Evolutionary conservation across 2,329 filamentous ascomycete genomes (phyloP).

Genomic region (Botrytis paeoniae): DNA sequence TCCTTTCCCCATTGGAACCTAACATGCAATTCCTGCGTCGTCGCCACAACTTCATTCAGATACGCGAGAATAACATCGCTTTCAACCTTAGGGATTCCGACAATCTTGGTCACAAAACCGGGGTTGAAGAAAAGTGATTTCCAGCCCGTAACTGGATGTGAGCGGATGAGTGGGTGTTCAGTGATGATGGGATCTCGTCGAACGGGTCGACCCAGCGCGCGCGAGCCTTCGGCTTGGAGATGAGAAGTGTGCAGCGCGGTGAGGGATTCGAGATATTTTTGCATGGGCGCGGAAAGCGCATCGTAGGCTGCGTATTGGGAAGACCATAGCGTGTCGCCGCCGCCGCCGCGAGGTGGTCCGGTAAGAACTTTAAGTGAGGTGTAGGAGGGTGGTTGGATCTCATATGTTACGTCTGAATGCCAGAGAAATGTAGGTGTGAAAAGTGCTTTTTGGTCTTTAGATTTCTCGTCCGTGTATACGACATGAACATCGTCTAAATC

Average conservation of each 20-base stretch:
- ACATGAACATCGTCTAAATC: conserved; percentile 57
- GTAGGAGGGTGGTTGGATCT: conserved; percentile 56
- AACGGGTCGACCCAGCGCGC: conserved; percentile 38
- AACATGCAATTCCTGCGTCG: conserved; percentile 65
- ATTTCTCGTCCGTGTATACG: conserved; percentile 52
- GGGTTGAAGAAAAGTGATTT: conserved; percentile 59
- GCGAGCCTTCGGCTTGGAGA: conserved; percentile 50
- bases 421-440: conserved; percentile 52
- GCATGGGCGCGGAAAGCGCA: conserved; percentile 52
- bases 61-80: conserved; percentile 50
- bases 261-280: conserved; percentile 55
- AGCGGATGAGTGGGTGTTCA: conserved; percentile 55
- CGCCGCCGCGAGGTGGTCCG: conserved; percentile 52
- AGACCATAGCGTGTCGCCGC: conserved; percentile 56
- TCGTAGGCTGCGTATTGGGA: conserved; percentile 59
- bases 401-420: conserved; percentile 50
- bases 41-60: conserved; percentile 53
- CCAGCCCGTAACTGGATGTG: conserved; percentile 60
- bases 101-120: conserved; percentile 55
- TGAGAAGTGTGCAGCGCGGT: conserved; percentile 55
- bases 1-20: conserved; percentile 62
- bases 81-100: conserved; percentile 56
- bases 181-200: conserved; percentile 53
- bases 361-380: conserved; percentile 53
- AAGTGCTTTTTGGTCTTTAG: conserved; percentile 50